These are phyloP conservation scores for Lupinus albus DNA, from an alignment of 306 rosid species.

Conservation along the genomic window DNA sequence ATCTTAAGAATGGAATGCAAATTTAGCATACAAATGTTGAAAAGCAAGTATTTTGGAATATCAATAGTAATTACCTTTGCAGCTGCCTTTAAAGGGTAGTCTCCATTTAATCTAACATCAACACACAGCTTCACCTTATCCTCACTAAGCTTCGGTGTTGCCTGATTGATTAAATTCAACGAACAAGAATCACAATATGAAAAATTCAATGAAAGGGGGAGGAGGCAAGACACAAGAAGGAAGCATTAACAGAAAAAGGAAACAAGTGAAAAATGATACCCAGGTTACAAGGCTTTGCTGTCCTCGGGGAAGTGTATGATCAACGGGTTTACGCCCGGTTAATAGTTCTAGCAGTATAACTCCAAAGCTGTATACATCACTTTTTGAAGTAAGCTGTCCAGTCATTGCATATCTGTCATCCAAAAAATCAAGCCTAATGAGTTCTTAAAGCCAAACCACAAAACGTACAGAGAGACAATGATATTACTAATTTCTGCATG, in stretches of 20 bases:
- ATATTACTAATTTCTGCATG: background rate
- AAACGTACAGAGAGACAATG: constrained; percentile 27
- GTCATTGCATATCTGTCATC: constrained; percentile 82
- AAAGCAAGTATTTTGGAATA: no score
- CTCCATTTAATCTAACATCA: constrained; percentile 66
- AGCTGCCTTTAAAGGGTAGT: constrained; percentile 76
- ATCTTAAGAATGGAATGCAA: no score
- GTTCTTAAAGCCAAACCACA: background rate
- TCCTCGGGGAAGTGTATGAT: constrained; percentile 80
- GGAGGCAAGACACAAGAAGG: background rate
- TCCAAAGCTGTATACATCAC: constrained; percentile 87
- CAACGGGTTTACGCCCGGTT: constrained; percentile 84
- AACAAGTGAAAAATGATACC: constrained; percentile 50
- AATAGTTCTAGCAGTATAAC: constrained; percentile 75
- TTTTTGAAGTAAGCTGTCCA: constrained; percentile 66
- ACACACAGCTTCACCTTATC: constrained; percentile 84
- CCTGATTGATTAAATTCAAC: constrained; percentile 55
- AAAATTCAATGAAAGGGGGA: constrained; percentile 16
- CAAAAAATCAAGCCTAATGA: constrained; percentile 24
- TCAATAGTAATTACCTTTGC: constrained; percentile 62
- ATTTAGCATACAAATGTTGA: background rate
- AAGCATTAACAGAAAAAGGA: constrained; percentile 30
- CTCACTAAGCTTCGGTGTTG: constrained; percentile 81
- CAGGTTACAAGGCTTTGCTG: constrained; percentile 93
- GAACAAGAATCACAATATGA: constrained; percentile 37